Evolutionary conservation across 148 eudicot species (phyloP).

Genomic region (Chenopodium album): DNA sequence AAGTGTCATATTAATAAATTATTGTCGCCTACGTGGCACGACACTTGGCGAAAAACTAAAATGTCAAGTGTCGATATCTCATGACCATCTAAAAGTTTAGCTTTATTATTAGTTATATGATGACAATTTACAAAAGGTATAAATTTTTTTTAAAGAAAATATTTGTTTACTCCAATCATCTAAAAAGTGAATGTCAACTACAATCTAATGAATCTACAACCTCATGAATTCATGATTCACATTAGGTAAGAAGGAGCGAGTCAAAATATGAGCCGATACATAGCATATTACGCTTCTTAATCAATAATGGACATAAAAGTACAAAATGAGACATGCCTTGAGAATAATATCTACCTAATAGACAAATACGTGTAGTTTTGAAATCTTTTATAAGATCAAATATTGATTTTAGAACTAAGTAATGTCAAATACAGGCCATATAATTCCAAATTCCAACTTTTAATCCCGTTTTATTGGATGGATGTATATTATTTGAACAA

Average conservation of each 20-base stretch:
- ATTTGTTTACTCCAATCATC: neutral
- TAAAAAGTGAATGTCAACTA: slow-evolving; percentile 7
- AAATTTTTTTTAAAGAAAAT: too few relatives aligned
- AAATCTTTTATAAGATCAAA: neutral
- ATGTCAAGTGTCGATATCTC: too few relatives aligned
- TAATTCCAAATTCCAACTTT: slow-evolving; percentile 14
- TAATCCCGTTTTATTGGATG: neutral
- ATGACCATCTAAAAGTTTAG: too few relatives aligned
- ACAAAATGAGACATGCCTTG: neutral
- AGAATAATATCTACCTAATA: slow-evolving; percentile 12
- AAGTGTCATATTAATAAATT: too few relatives aligned
- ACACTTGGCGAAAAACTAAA: too few relatives aligned
- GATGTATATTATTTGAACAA: slow-evolving; percentile 4
- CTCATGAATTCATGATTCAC: slow-evolving; percentile 16
- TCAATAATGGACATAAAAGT: neutral
- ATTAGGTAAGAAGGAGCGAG: neutral
- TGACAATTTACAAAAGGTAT: too few relatives aligned
- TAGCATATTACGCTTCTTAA: neutral
- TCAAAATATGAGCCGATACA: slow-evolving; percentile 12
- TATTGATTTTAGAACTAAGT: neutral
- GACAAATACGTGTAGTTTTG: neutral
- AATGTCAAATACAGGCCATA: neutral
- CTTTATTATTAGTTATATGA: too few relatives aligned
- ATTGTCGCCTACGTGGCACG: too few relatives aligned
- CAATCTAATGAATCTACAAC: neutral